Base-by-base conservation (phyloP, 2,329 filamentous ascomycete species). In the Neurospora sp. region DNA sequence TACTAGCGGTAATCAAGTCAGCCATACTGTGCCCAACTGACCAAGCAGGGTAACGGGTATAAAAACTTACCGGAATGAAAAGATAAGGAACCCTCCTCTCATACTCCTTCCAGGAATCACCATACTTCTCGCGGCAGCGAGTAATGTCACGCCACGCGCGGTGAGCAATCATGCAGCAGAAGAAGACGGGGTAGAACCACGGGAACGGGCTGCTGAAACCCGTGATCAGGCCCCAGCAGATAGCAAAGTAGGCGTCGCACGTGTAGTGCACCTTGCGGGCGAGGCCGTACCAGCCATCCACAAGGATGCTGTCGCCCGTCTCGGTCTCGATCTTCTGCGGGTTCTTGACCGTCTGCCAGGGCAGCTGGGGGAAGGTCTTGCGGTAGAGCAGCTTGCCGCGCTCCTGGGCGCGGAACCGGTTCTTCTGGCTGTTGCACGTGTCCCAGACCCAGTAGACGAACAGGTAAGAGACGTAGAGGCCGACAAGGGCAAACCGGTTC, bases 181-280 rank as follows among this genome's bases (percentile, higher is more conserved):
- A 96, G 83, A 96, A 96, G 42, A 91, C 80, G 0, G 92, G 91
- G 78, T 96, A 95, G 81, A 96, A 96, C 92, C 93, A 96, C 0
- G 93, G 93, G 81, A 95, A 94, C 0, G 92, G 92, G 77, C 90
- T 93, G 62, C 73, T 74, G 81, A 95, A 94, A 11, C 92, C 92
- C 2, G 91, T 93, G 74, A 95, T 90, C n/a, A 94, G 80, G 33
- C 89, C 92, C 92, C 92, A 96, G 72, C 84, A 87, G 69, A 92
- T 78, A 7, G 92, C 90, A 77, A 95, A 95, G 82, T 87, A 94
- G 5, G 91, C 80, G 79, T 96, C 92, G 78, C 91, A 93, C 1
- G 90, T 89, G 80, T 96, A 96, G 80, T 95, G 91, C 68, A 92
- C 86, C 82, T 93, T 93, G 76, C 91, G 86, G 36, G 90, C 91